Evolutionary conservation across 345 rosid genomes (phyloP), one percentile per base, ranked within the genome.

Genomic region (Conringia planisiliqua): DNA sequence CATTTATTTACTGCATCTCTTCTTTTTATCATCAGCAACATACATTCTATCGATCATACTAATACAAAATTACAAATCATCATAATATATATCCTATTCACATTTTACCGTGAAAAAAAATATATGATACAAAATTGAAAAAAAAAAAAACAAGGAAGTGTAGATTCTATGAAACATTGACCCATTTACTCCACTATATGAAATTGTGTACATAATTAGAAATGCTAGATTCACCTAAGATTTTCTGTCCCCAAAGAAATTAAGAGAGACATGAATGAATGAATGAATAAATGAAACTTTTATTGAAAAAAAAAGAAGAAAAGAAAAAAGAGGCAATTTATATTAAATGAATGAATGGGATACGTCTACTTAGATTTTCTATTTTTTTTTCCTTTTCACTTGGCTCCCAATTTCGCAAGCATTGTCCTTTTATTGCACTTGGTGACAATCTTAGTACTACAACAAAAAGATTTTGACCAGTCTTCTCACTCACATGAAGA

Each of bases 381-480:
- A 3, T 47, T 26, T 9, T 47, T 26, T 9, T 68, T 68, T 62
- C 10, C 51, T 17, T 63, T 70, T 76, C 52, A 56, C 72, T 71
- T 78, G 81, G 77, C 76, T 78, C 73, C 51, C 64, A 71, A 39
- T 48, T 20, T 78, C 55, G 77, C 81, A 66, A 71, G 70, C 65
- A 62, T 58, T 71, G 81, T 78, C 77, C 81, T 78, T 78, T 50
- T 71, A 65, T 71, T 66, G 81, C 81, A 77, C 81, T 77, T 77
- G 81, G 81, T 77, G 81, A 77, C 81, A 77, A 77, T 71, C 81
- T 71, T 78, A 78, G 81, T 78, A 78, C 81, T 71, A 66, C 76
- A 71, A 58, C 72, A 66, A 64, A 78, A 78, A 59, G 62, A 78
- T 71, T 77, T 71, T 71, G 81, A 78, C 81, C 77, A 60, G 81